Evolutionary conservation across 2,329 filamentous ascomycete species (phyloP), one percentile per base, ranked within the genome.

Genomic region (Hawksworthiomyces lignivorus): DNA sequence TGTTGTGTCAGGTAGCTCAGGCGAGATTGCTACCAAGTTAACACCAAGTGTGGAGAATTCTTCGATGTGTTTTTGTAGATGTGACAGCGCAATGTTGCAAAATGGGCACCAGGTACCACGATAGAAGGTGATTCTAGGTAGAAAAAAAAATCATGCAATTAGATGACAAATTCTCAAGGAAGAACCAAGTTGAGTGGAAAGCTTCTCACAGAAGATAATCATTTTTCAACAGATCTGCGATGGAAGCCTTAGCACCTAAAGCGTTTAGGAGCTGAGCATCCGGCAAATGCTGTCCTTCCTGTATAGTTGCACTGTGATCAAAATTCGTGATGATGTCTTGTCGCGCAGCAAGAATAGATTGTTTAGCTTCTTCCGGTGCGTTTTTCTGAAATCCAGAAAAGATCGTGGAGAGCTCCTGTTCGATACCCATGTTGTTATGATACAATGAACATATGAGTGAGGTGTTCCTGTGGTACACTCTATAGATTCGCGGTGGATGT

Each of bases 51-150:
- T 55, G 31, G 52, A 39, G 48, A 68, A 61, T 1, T 62, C 57
- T 1, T 50, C 46, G 10, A 67, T 53, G 44, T 56, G 52, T 31
- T 56, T 50, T 44, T 68, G 64, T 1, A 68, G 51, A 17, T 54
- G 53, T 5, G 41, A 51, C 17, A 68, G 52, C 1, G 58, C 56
- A 14, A 68, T 38, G 51, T 68, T 69, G 57, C 67, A 69, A 56
- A 56, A 68, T 1, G 67, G 65, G 44, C 66, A 70, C 67, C 66
- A 69, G 39, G 56, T 54, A 14, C 65, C 65, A 35, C 66, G 66
- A 54, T 69, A 69, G 54, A 69, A 69, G n/a, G 61, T 63, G 33
- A 69, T 55, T 21, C 41, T 44, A 14, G n/a, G n/a, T n/a, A n/a
- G n/a, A n/a, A n/a, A n/a, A n/a, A n/a, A n/a, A n/a, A n/a, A n/a